These are phyloP conservation scores for Debaryomyces hansenii DNA, from an alignment of 805 yeast genomes.

Conservation along the genomic window DNA sequence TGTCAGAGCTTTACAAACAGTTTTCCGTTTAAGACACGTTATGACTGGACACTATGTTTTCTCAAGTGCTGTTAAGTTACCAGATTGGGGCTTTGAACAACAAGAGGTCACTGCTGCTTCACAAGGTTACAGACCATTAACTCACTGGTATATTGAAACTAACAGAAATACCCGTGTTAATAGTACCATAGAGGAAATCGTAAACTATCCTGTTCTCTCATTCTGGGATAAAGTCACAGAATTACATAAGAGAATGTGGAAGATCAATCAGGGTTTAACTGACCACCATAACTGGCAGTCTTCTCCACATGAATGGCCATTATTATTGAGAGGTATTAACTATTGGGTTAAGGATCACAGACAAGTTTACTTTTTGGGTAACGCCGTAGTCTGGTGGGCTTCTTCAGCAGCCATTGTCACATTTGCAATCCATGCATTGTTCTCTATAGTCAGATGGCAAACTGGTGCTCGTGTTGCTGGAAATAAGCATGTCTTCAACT, in stretches of 20 bases:
- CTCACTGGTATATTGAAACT: conserved; percentile 74
- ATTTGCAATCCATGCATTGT: conserved; percentile 48
- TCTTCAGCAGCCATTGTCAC: conserved; percentile 53
- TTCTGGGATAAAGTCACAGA: conserved; percentile 64
- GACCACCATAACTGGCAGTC: conserved; percentile 73
- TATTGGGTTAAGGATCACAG: conserved; percentile 67
- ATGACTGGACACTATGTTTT: conserved; percentile 77
- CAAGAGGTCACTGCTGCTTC: conserved; percentile 82
- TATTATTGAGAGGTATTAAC: conserved; percentile 73
- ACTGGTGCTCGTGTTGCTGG: conserved; percentile 42
- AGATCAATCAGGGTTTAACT: conserved; percentile 66
- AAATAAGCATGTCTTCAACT: conserved; percentile 59
- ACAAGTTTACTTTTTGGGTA: conserved; percentile 73
- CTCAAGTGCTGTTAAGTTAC: conserved; percentile 73
- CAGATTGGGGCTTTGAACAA: conserved; percentile 82
- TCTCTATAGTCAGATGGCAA: conserved; percentile 64
- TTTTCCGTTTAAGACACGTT: conserved; percentile 75
- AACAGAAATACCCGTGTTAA: conserved; percentile 54
- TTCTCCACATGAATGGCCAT: conserved; percentile 72
- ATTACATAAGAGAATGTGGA: conserved; percentile 75
- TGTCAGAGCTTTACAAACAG: conserved; percentile 65
- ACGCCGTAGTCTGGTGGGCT: conserved; percentile 80
- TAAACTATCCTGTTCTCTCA: conserved; percentile 51
- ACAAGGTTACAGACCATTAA: conserved; percentile 60
- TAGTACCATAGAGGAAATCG: conserved; percentile 19